Percentiles rank a stretch among this genome's conserved stretches.
Evolutionary conservation across 441 rosid species (phyloP).

Genomic region (Eruca vesicaria): DNA sequence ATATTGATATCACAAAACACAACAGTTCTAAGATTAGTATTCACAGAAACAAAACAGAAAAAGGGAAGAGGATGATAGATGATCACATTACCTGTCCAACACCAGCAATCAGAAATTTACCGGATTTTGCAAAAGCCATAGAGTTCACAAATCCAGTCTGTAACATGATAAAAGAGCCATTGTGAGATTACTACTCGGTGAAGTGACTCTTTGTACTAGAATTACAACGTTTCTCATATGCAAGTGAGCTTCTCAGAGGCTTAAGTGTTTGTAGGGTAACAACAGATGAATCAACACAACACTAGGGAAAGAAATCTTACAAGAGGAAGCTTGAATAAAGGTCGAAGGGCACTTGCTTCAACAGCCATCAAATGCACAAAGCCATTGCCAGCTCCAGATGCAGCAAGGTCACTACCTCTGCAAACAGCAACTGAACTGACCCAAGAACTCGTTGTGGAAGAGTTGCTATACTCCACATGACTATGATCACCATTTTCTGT

Average conservation of each 20-base stretch:
- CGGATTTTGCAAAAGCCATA: slow-evolving; percentile 86
- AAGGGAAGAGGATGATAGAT: neutral
- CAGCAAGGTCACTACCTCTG: slow-evolving; percentile 92
- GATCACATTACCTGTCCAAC: slow-evolving; percentile 74
- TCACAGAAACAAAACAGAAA: neutral
- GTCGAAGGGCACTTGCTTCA: slow-evolving; percentile 50
- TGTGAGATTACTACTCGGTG: slow-evolving; percentile 3
- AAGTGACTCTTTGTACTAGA: neutral
- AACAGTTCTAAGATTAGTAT: neutral
- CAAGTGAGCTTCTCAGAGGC: neutral
- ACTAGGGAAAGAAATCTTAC: slow-evolving; percentile 40
- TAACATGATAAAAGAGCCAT: slow-evolving; percentile 9
- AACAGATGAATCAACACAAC: neutral
- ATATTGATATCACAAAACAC: neutral
- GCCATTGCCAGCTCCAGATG: slow-evolving; percentile 97
- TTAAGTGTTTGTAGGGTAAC: neutral
- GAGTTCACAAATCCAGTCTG: slow-evolving; percentile 95
- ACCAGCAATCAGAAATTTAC: slow-evolving; percentile 78
- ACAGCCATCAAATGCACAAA: slow-evolving; percentile 70
- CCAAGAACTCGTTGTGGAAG: slow-evolving; percentile 71
- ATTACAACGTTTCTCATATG: neutral
- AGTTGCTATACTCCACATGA: slow-evolving; percentile 30
- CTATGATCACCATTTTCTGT: neutral
- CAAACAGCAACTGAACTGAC: slow-evolving; percentile 73
- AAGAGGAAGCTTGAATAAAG: slow-evolving; percentile 73